Base-by-base conservation (phyloP, 2,329 filamentous ascomycete species). In the Aspergillus nomiae region DNA sequence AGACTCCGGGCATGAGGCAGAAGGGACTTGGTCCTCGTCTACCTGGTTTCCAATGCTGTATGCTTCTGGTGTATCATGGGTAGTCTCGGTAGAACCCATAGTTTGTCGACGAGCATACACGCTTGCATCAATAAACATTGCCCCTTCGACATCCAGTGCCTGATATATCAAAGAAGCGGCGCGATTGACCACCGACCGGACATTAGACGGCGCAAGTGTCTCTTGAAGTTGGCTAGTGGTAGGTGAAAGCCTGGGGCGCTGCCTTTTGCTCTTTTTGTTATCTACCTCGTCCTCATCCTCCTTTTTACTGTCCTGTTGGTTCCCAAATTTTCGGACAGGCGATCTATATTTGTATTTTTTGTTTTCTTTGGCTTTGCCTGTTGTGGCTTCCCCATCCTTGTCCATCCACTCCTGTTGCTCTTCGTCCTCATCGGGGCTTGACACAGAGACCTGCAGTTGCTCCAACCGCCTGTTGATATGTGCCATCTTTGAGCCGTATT, bases 81-180 rank as follows among this genome's bases (percentile, higher is more conserved):
- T 19, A n/a, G 50, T 21, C 11, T 34, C 19, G 8, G 28, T 54
- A 8, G 50, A 28, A 16, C 64, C 63, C 38, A 68, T 60, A 41
- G 64, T 61, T 30, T 66, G 63, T 8, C 66, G 61, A n/a, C 66
- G 62, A 24, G 65, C 59, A 45, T 67, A 69, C 34, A 54, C 50
- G 30, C 50, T 54, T 32, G 50, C 50, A 54, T 54, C 50, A 9
- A 54, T 34, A 9, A 54, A 54, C 50, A 54, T 54, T 54, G 50
- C 19, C n/a, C 50, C 50, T 36, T 54, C 50, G 14, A 54, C 28
- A 24, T 54, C 50, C 3, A 54, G 50, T 21, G 50, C 50, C 19
- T 54, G 50, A 14, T 54, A 54, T 19, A 54, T 54, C 9, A 54
- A n/a, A 21, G 26, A 21, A 6, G 30, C 19, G 4, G 50, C 50